A percentile compares a stretch with the other conserved stretches of the same genome.
phyloP scores from a whole-genome alignment of 345 rosid species.

The Rhizophora apiculata region DNA sequence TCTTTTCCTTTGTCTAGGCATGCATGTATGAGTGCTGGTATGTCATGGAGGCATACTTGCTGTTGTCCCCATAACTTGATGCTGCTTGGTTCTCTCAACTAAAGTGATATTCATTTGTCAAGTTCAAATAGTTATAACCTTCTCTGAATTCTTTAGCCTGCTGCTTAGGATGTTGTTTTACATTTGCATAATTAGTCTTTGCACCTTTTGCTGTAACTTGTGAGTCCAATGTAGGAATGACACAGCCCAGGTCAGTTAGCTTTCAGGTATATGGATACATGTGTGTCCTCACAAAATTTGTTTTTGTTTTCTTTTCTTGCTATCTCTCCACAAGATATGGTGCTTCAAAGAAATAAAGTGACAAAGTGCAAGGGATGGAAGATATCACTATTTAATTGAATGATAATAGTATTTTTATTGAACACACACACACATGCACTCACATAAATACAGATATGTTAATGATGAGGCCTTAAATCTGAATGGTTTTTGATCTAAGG shows the following conservation, averaged over 20 bases:
- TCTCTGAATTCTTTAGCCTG: neutral
- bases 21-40: neutral
- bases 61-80: neutral
- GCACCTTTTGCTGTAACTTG: too few relatives aligned
- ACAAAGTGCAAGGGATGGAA: neutral
- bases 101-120: neutral
- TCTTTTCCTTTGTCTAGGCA: neutral
- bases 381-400: neutral
- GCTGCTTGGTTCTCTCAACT: neutral
- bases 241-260: too few relatives aligned
- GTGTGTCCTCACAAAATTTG: neutral
- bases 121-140: neutral
- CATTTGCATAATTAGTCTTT: neutral
- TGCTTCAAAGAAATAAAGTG: neutral
- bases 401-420: neutral
- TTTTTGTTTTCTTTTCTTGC: neutral
- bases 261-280: neutral
- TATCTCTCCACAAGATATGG: neutral
- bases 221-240: neutral
- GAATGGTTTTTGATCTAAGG: too few relatives aligned
- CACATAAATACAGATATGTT: too few relatives aligned
- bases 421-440: too few relatives aligned
- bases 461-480: too few relatives aligned
- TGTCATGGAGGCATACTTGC: neutral
- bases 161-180: neutral